phyloP scores from a whole-genome alignment of 768 basidiomycete species.

The Macrolepiota albuminosa region DNA sequence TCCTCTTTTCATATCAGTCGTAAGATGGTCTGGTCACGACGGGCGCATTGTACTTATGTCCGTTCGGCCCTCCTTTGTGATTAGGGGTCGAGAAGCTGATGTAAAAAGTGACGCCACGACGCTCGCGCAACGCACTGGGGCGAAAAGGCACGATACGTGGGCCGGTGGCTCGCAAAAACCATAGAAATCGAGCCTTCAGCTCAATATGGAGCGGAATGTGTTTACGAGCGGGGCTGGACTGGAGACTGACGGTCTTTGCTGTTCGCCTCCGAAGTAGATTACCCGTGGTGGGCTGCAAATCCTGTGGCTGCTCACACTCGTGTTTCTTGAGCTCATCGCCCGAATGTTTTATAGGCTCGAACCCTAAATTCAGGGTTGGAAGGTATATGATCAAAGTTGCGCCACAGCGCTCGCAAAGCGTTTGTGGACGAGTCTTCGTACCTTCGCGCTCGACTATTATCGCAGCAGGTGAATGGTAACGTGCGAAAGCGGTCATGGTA shows the following conservation, averaged over 20 bases:
- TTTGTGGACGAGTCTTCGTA: background rate
- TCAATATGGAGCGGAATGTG: background rate
- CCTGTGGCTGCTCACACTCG: background rate
- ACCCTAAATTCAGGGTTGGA: background rate
- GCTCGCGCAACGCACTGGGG: background rate
- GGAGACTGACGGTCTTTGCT: background rate
- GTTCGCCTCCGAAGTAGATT: background rate
- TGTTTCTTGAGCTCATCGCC: background rate
- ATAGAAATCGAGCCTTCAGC: slow-evolving; percentile 1
- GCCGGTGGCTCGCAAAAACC: background rate
- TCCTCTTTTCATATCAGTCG: too few relatives aligned
- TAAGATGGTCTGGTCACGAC: too few relatives aligned
- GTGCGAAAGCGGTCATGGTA: too few relatives aligned
- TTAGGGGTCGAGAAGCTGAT: background rate
- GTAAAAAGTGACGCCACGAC: background rate
- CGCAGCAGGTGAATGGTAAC: background rate
- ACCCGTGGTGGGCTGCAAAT: background rate
- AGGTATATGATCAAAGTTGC: background rate
- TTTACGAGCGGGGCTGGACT: background rate
- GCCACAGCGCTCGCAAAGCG: background rate
- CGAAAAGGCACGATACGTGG: background rate
- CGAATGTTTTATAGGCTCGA: background rate
- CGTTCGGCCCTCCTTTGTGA: background rate
- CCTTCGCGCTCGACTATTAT: background rate
- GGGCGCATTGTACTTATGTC: background rate